These are phyloP conservation scores for Colletotrichum trifolii DNA, from an alignment of 2,329 filamentous ascomycete species.

Conservation along the genomic window DNA sequence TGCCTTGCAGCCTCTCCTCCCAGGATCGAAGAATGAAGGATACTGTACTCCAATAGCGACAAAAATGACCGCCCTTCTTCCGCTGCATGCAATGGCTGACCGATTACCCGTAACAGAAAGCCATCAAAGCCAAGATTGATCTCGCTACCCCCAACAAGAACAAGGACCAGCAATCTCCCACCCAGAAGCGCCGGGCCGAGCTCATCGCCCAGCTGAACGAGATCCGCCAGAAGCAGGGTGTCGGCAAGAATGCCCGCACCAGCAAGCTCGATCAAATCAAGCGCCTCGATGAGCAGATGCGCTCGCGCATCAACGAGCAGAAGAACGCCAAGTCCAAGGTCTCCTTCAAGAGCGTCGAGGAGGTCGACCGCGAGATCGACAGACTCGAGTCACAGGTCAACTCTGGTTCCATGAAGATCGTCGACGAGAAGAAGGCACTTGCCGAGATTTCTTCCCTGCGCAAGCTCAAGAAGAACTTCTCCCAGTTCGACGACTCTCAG, in stretches of 20 bases:
- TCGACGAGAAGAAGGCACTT: slow-evolving; percentile 96
- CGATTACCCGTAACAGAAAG: slow-evolving; percentile 69
- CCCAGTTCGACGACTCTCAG: slow-evolving; percentile 83
- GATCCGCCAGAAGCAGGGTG: slow-evolving; percentile 88
- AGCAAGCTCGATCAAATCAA: slow-evolving; percentile 90
- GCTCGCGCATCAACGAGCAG: slow-evolving; percentile 85
- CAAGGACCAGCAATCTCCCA: slow-evolving; percentile 83
- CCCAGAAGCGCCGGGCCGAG: slow-evolving; percentile 85
- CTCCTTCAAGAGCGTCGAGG: slow-evolving; percentile 86
- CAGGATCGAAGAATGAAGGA: not conserved
- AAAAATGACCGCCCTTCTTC: not conserved
- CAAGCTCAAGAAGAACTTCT: slow-evolving; percentile 93
- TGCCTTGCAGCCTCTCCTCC: slow-evolving; percentile 1
- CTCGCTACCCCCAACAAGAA: slow-evolving; percentile 77
- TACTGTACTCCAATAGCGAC: not conserved
- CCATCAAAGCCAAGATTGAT: slow-evolving; percentile 89
- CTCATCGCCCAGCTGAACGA: slow-evolving; percentile 83
- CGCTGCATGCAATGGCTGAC: slow-evolving; percentile 20
- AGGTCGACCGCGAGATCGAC: slow-evolving; percentile 85
- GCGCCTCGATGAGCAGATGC: slow-evolving; percentile 88
- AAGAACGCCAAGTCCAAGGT: slow-evolving; percentile 86
- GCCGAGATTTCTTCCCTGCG: slow-evolving; percentile 83
- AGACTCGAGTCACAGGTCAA: slow-evolving; percentile 87
- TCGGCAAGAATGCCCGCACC: slow-evolving; percentile 84
- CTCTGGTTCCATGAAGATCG: slow-evolving; percentile 90